Base-by-base conservation (phyloP, 306 rosid genomes). In the Lagenaria siceraria region DNA sequence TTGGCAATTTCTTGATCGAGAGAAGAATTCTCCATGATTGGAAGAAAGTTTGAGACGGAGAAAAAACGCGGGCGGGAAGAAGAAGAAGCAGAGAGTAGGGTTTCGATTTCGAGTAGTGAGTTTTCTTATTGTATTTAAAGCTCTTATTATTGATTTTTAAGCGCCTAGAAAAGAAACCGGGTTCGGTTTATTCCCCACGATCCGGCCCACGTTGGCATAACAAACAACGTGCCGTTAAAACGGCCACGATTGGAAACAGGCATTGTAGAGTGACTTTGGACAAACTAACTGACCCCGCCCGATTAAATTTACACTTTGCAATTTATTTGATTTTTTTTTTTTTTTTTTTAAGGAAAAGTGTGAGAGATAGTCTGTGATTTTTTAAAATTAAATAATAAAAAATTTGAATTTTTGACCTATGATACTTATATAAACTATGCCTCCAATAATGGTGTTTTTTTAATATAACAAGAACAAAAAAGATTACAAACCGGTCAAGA, bases 1-100 rank as follows among this genome's bases (percentile, higher is more conserved):
- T 91, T 86, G 1, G 87, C 42, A 2, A 96, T 85, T 48, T 89
- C 96, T 82, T 93, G 96, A 81, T 84, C 92, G 63, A 93, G 78
- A 2, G 88, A 80, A 38, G 89, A 84, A 35, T 83, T 81, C 78
- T 88, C 92, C 98, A 93, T 91, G 78, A 49, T 55, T 15, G 7
- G 9, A 5, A 64, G 51, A 25, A 10, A 10, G 55, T 8, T 42
- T 6, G 53, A 17, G 60, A 12, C 24, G 77, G 66, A 27, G 49
- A 22, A 58, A 72, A 42, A 55, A 56, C 68, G 79, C 33, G 52
- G 25, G 79, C 79, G 15, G 75, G 54, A 69, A 69, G 74, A 11
- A 42, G 49, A 64, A 33, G 78, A 8, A 4, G 22, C 54, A 10
- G 52, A 42, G 25, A 24, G 79, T 55, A 76, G 79, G 79, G 69